A percentile compares a stretch with the other conserved stretches of the same genome.
Evolutionary conservation across 768 basidiomycete species (phyloP).

Genomic region (Lactarius quietus): DNA sequence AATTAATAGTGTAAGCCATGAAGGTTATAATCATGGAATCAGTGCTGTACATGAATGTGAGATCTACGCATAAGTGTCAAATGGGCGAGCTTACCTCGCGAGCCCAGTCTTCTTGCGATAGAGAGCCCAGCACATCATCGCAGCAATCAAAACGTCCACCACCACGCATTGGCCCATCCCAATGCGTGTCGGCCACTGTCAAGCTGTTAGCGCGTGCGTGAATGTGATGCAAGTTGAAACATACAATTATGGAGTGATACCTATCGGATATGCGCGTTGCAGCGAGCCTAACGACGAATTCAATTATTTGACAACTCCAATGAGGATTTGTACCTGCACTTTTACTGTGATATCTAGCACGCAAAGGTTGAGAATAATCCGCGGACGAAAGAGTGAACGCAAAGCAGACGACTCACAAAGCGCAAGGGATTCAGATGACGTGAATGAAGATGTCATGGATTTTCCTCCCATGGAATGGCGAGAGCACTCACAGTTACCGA

Average conservation of each 20-base stretch:
- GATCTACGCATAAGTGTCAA: neutral
- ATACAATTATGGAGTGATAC: conserved; percentile 35
- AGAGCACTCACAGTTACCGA: conserved; percentile 44
- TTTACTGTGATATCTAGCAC: conserved; percentile 45
- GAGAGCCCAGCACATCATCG: conserved; percentile 46
- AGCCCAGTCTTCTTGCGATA: conserved; percentile 46
- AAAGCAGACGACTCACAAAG: conserved; percentile 26
- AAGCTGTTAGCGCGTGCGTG: neutral
- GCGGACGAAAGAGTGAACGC: too few relatives aligned
- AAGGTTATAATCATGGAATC: conserved; percentile 30
- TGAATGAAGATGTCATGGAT: neutral
- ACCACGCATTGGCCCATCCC: conserved; percentile 46
- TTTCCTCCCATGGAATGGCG: neutral
- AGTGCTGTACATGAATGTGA: conserved; percentile 23
- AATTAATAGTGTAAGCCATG: conserved; percentile 31
- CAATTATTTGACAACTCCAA: neutral
- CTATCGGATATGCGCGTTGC: conserved; percentile 33
- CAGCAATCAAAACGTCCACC: conserved; percentile 48
- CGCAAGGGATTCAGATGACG: conserved; percentile 22
- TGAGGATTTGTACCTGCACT: conserved; percentile 34
- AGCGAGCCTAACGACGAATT: conserved; percentile 24
- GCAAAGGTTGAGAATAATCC: neutral
- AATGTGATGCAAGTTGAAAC: conserved; percentile 15
- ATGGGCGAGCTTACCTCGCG: conserved; percentile 34
- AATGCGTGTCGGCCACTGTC: conserved; percentile 48